phyloP scores from a whole-genome alignment of 257 asterid genomes.

The Penstemon davidsonii region DNA sequence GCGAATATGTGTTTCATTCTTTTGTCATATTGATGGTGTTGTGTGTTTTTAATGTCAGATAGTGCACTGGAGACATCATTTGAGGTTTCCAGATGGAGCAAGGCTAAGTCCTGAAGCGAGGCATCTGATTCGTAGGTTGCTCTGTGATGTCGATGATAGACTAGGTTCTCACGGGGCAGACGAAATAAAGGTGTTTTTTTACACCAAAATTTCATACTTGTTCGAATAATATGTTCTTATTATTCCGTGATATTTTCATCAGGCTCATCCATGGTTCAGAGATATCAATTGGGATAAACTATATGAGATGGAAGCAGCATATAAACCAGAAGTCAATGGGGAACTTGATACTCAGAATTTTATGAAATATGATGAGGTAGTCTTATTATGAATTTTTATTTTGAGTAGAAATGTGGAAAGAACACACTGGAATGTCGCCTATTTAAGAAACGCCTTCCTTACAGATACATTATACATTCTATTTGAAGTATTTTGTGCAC shows the following conservation, averaged over 20 bases:
- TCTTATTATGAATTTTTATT: neutral
- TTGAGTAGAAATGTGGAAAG: neutral
- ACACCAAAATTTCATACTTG: slow-evolving; percentile 9
- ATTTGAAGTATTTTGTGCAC: no score
- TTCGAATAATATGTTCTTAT: slow-evolving; percentile 1
- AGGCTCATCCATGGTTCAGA: slow-evolving; percentile 95
- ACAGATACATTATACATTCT: no score
- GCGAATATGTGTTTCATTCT: slow-evolving; percentile 12
- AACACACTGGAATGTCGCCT: neutral
- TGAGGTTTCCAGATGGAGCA: slow-evolving; percentile 62
- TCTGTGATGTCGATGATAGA: slow-evolving; percentile 61
- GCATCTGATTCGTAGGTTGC: slow-evolving; percentile 63
- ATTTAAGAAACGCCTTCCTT: neutral
- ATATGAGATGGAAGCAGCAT: slow-evolving; percentile 79
- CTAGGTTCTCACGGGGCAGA: slow-evolving; percentile 76
- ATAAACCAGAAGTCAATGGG: slow-evolving; percentile 75
- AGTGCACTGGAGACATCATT: slow-evolving; percentile 70
- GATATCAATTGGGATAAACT: slow-evolving; percentile 67
- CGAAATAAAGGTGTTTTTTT: slow-evolving; percentile 61
- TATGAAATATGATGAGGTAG: slow-evolving; percentile 74
- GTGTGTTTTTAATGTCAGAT: slow-evolving; percentile 42
- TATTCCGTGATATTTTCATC: slow-evolving; percentile 3
- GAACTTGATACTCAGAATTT: slow-evolving; percentile 88
- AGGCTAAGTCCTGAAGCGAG: slow-evolving; percentile 69
- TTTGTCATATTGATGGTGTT: slow-evolving; percentile 5